Base-by-base conservation (phyloP, 148 eudicot species). In the Amaranthus cruentus region DNA sequence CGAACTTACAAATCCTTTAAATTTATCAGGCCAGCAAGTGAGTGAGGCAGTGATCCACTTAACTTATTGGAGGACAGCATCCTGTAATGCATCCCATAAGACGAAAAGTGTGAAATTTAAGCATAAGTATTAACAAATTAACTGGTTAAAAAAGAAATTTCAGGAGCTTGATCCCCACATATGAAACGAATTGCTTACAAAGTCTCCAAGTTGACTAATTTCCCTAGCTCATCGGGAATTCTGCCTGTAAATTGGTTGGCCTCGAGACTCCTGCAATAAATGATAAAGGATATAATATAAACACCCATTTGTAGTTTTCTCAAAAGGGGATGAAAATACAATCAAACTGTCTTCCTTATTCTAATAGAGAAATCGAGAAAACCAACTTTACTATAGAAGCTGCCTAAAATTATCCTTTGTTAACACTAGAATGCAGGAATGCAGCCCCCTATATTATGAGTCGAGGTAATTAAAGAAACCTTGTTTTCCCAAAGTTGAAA, bases 41-140 rank as follows among this genome's bases (percentile, higher is more conserved):
- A 70, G 28, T 47, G 51, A 71, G 96, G 96, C 75, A 91, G 82
- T 71, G 62, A 69, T 66, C 96, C 96, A 49, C 81, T 71, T 58
- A 91, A 69, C 55, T 73, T 81, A 76, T 91, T 91, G 42, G 96
- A 91, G 58, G 96, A 88, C 72, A 91, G 76, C 28, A 87, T 71
- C 82, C 96, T 91, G 78, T 42, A 76, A 50, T 56, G 56, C 53
- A 66, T 46, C 67, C 56, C 75, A 80, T 2, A 68, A 54, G 18
- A 47, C 55, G 59, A 47, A 47, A 52, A 15, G 61, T 71, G 58
- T 47, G 70, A 43, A 12, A 0, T 2, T 52, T 51, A 67, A 48
- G 7, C 48, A 64, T 21, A 43, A 60, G 68, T 76, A 62, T 4
- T 21, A 54, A 68, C 2, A 46, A 8, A 8, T 55, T 48, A 44